Base-by-base conservation (phyloP, 2,329 filamentous ascomycete species). In the Xylariaceae sp. region DNA sequence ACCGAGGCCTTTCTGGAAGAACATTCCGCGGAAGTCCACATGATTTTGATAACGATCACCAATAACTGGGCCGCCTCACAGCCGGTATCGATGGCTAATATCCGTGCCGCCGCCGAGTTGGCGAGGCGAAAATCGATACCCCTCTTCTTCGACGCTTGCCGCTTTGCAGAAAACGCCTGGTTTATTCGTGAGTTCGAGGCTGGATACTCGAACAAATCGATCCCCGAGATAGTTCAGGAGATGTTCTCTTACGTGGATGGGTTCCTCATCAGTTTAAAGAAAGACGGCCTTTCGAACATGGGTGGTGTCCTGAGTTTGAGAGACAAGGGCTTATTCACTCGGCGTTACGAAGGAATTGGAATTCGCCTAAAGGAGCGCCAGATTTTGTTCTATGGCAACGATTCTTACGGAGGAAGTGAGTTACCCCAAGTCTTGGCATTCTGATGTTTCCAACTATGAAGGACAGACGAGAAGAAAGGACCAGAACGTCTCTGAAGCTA, bases 251-350 rank as follows among this genome's bases (percentile, higher is more conserved):
- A 61, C 36, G 61, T 47, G 3, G 61, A 62, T 34, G 63, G 62
- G 6, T 63, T 66, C 30, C 61, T 57, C 5, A 62, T 64, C n/a
- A 59, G 53, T 10, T 34, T 59, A 5, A 64, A 65, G 50, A 64
- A 66, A 42, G 64, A 65, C 19, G 60, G 60, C 13, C 61, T 65
- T 29, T 57, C 54, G 1, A 66, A 62, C 21, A 63, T 65, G 59
- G 61, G 63, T 2, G 63, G 63, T 10, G 54, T 53, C 12, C 41
- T 63, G 12, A 52, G 59, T 39, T 57, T 63, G 10, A 47, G 50
- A 7, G 59, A 61, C 41, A 16, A 55, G 32, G 36, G 49, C 5
- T 34, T 58, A 36, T 60, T 63, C 39, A 47, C 55, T 5, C 49
- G 32, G 32, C 49, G 39, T 32, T 61, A 62, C 40, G 34, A 51